Evolutionary conservation across 139 green algal species (phyloP), one percentile per base, ranked within the genome.

Genomic region (Volvox reticuliferus): DNA sequence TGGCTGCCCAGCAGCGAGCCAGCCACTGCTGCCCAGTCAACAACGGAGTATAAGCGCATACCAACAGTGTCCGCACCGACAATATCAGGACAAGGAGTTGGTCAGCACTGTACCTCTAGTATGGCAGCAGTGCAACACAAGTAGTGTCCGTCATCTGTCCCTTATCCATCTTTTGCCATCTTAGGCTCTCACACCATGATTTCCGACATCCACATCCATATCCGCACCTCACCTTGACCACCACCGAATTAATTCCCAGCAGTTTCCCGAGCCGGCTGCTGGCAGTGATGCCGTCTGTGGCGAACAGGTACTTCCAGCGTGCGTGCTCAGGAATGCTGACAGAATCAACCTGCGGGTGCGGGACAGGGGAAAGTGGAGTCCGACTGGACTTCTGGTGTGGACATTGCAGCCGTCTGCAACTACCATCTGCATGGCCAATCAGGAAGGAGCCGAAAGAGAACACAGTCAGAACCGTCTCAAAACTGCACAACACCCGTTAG

Each of bases 191-290:
- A 1, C 71, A 6, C 22, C 33, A 22, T 36, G 16, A n/a, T 79
- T 18, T 37, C 21, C 71, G 28, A 1, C 33, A 82, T 32, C 76
- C 33, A 16, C 19, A 21, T 36, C 76, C 75, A 35, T 35, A 78
- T 37, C n/a, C 12, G 30, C 76, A 19, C 5, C 76, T 82, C 76
- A 86, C 79, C 44, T 90, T 81, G 33, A 90, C 36, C n/a, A 81
- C 55, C 55, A 94, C 88, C 21, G 37, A 82, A 78, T 94, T 80
- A 0, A 80, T 92, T 21, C 82, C 81, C 61, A 94, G 91, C 26
- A 94, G 63, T 82, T 94, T 92, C n/a, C 91, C 91, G 30, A 92
- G 89, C 63, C 91, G 91, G 82, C 91, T 89, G 44, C 73, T 89
- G 6, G 91, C 91, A 2, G 91, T 91, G 77, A 92, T 88, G 37